Evolutionary conservation across 2,329 filamentous ascomycete species (phyloP), one percentile per base, ranked within the genome.

Genomic region (Sordariomycetes sp.): DNA sequence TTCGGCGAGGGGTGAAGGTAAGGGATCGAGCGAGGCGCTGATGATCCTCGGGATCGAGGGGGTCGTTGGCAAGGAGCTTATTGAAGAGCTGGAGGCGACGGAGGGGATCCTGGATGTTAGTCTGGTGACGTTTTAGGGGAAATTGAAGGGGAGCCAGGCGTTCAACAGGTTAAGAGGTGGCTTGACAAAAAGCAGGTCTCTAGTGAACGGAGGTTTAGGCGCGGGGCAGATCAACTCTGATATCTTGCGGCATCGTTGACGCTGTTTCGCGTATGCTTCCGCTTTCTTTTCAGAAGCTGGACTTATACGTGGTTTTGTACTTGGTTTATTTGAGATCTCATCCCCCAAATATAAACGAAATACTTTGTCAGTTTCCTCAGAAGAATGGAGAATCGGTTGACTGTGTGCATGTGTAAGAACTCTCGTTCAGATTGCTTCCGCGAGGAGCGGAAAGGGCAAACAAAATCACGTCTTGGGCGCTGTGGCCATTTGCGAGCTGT

Each of bases 31-130:
- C 51, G 89, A 93, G 71, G 89, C 89, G 11, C 71, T 93, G 63
- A 93, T 93, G 89, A 92, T 93, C 64, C 64, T 93, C 55, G 87
- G 89, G 1, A 83, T 93, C 11, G 85, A 88, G 65, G 80, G 82
- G 2, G 76, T 78, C 3, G 83, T 91, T 20, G 79, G 78, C 0
- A 78, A 79, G 58, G 78, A 82, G 37, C 75, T 83, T 5, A 63
- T 82, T 52, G 71, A 73, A 5, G 78, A 77, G 22, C 65, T 84
- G 64, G 70, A 70, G 28, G 71, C 67, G 56, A 72, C 76, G 0
- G 76, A 81, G 62, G 81, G 81, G 5, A 80, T 84, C 52, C 66
- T 84, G 59, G 70, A 81, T 63, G 80, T 83, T 53, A 81, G 77
- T 61, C 62, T 83, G 61, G 75, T 84, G 20, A 71, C 66, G 61